phyloP scores from a whole-genome alignment of 805 yeast genomes.

The Saccharomycopsis malanga region DNA sequence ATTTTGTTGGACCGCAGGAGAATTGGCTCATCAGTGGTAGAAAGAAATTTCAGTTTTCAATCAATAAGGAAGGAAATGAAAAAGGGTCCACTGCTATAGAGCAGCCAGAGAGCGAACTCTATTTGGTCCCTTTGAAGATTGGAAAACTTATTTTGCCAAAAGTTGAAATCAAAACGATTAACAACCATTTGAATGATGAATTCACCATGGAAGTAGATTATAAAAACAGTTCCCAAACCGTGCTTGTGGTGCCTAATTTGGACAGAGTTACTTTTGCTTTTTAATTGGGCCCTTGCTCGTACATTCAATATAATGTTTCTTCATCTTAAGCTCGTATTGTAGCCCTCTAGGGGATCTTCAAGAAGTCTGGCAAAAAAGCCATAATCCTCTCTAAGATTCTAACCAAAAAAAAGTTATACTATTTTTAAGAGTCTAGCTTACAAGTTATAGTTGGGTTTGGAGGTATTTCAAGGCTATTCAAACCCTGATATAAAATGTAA shows the following conservation, averaged over 20 bases:
- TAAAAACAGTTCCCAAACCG: constrained; percentile 59
- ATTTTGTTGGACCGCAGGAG: constrained; percentile 48
- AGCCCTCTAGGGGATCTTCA: too few species aligned
- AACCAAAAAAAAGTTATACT: too few species aligned
- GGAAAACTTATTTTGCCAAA: constrained; percentile 70
- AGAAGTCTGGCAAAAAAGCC: too few species aligned
- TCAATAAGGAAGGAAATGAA: constrained; percentile 25
- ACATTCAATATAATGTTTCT: too few species aligned
- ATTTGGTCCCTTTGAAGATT: constrained; percentile 64
- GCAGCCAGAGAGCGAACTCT: constrained; percentile 31
- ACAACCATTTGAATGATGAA: constrained; percentile 29
- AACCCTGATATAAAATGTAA: too few species aligned
- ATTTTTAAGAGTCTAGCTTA: too few species aligned
- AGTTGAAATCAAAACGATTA: constrained; percentile 36
- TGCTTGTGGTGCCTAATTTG: constrained; percentile 64
- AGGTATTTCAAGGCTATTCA: too few species aligned
- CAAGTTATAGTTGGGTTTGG: too few species aligned
- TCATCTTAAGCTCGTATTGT: too few species aligned
- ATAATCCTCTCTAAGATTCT: too few species aligned
- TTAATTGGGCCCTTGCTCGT: too few species aligned
- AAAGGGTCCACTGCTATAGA: constrained; percentile 10
- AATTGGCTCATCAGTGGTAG: constrained; percentile 79
- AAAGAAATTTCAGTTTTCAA: constrained; percentile 44
- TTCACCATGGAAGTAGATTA: constrained; percentile 52
- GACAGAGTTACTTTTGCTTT: constrained; percentile 57